Conservation (phyloP, 2,329 filamentous ascomycete species). For the Plenodomus biglobosus region DNA sequence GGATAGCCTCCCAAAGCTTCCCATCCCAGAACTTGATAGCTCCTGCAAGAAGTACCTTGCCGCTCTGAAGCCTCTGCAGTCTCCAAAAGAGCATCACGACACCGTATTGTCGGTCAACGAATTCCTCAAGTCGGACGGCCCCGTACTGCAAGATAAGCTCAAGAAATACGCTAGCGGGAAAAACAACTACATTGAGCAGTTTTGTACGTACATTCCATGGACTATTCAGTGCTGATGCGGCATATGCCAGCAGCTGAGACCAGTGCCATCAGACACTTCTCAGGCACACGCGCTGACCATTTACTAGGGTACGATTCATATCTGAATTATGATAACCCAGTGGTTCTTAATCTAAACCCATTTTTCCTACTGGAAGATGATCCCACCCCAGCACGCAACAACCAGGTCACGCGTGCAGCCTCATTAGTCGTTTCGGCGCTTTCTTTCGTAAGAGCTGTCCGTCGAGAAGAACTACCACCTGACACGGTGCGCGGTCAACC, state of each 20-base stretch:
- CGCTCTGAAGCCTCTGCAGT: conserved; percentile 79
- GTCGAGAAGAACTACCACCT: conserved; percentile 87
- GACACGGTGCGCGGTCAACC: conserved; percentile 82
- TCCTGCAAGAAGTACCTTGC: conserved; percentile 79
- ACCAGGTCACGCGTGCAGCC: conserved; percentile 91
- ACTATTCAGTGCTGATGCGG: neutral
- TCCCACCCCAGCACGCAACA: conserved; percentile 91
- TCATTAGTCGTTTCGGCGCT: conserved; percentile 88
- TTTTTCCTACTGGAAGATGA: conserved; percentile 98
- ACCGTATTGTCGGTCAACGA: conserved; percentile 78
- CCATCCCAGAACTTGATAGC: conserved; percentile 82
- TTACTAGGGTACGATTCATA: conserved; percentile 93
- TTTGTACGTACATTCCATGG: conserved; percentile 67
- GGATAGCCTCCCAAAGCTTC: conserved; percentile 84
- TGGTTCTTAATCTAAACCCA: conserved; percentile 94
- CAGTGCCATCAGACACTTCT: conserved; percentile 6
- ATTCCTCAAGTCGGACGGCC: conserved; percentile 79
- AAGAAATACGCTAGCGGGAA: conserved; percentile 88
- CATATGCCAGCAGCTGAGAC: conserved; percentile 4
- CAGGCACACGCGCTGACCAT: conserved; percentile 23
- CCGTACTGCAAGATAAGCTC: conserved; percentile 81
- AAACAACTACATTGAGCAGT: conserved; percentile 97
- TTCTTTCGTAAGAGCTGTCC: conserved; percentile 88
- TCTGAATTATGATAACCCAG: conserved; percentile 94
- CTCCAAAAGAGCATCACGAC: conserved; percentile 76